Conservation (phyloP, 768 basidiomycete species). For the Lentinula lateritia region DNA sequence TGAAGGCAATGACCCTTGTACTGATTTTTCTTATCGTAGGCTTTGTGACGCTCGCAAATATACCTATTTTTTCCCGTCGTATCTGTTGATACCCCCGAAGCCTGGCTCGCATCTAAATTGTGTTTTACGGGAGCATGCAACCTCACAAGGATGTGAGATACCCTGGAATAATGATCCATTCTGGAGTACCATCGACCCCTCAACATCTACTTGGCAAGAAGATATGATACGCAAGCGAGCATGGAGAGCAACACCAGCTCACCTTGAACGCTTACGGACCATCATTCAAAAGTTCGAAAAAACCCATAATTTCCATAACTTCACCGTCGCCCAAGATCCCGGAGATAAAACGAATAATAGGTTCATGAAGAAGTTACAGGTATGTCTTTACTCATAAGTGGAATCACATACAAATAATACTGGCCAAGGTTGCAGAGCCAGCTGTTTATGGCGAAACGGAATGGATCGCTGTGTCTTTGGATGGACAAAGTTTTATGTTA, state of each 20-base stretch:
- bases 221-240: slow-evolving; percentile 62
- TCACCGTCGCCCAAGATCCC: slow-evolving; percentile 85
- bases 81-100: slow-evolving; percentile 86
- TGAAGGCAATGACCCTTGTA: not conserved
- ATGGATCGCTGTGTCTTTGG: slow-evolving; percentile 90
- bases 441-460: slow-evolving; percentile 86
- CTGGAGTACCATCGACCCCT: slow-evolving; percentile 42
- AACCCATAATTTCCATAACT: slow-evolving; percentile 97
- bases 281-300: slow-evolving; percentile 68
- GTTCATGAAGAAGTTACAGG: slow-evolving; percentile 87
- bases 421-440: slow-evolving; percentile 69
- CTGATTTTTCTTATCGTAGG: slow-evolving; percentile 31
- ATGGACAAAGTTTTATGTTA: slow-evolving; percentile 98
- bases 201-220: slow-evolving; percentile 40
- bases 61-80: slow-evolving; percentile 94
- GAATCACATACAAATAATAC: not conserved
- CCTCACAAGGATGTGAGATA: slow-evolving; percentile 18
- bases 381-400: slow-evolving; percentile 18
- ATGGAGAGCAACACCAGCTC: slow-evolving; percentile 58
- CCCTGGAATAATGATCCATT: slow-evolving; percentile 42
- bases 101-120: slow-evolving; percentile 61
- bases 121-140: slow-evolving; percentile 29
- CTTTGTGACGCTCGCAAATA: slow-evolving; percentile 95
- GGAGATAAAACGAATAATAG: slow-evolving; percentile 76
- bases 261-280: slow-evolving; percentile 51